Conservation (phyloP, 2,329 filamentous ascomycete genomes). For the Microthyrium microscopicum region DNA sequence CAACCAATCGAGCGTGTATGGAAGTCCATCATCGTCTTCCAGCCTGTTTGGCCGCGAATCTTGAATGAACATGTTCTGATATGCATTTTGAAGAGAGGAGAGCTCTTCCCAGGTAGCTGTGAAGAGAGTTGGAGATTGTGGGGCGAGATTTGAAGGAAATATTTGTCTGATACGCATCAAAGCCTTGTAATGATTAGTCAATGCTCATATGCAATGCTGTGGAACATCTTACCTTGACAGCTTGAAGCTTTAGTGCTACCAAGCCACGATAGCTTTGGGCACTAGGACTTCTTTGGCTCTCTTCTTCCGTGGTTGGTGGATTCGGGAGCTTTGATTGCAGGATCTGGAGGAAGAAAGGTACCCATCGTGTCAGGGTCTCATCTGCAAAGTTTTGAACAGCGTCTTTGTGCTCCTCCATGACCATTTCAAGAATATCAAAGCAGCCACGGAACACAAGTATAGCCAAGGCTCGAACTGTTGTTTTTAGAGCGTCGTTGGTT, state of each 20-base stretch:
- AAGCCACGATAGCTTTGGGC: slow-evolving; percentile 62
- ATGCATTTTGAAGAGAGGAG: slow-evolving; percentile 50
- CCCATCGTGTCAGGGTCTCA: slow-evolving; percentile 68
- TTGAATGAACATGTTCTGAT: slow-evolving; percentile 71
- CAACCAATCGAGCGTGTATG: slow-evolving; percentile 86
- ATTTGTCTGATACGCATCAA: slow-evolving; percentile 75
- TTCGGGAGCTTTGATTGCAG: slow-evolving; percentile 58
- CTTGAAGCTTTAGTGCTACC: slow-evolving; percentile 78
- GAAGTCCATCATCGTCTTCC: slow-evolving; percentile 79
- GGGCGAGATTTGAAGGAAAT: slow-evolving; percentile 65
- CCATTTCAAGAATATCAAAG: slow-evolving; percentile 92
- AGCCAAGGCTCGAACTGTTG: slow-evolving; percentile 64
- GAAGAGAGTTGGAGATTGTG: slow-evolving; percentile 71
- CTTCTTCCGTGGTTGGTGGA: slow-evolving; percentile 39
- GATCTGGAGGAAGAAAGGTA: slow-evolving; percentile 70
- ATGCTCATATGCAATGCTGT: neutral
- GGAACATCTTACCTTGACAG: slow-evolving; percentile 50
- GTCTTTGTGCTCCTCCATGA: slow-evolving; percentile 78
- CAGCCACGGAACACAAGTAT: slow-evolving; percentile 81
- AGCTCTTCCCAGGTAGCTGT: slow-evolving; percentile 81
- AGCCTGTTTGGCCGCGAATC: slow-evolving; percentile 74
- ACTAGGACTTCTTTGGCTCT: slow-evolving; percentile 34
- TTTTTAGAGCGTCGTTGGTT: slow-evolving; percentile 55
- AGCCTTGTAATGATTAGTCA: slow-evolving; percentile 33
- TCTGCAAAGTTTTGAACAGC: slow-evolving; percentile 83